Base-by-base conservation (phyloP, 2,329 filamentous ascomycete species). In the Aspergillus viridinutans region DNA sequence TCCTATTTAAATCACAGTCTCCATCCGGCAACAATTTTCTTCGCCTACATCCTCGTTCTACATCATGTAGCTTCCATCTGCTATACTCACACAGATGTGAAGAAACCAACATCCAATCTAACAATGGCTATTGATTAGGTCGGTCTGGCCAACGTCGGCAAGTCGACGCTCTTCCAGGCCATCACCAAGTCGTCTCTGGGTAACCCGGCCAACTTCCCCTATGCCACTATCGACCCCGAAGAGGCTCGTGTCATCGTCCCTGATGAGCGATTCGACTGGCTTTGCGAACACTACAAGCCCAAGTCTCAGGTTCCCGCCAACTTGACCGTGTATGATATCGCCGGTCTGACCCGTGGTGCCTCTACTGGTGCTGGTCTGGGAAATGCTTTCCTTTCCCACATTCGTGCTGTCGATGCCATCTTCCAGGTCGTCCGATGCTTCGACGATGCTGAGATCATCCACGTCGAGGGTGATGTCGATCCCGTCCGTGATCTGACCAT, bases 131-230 rank as follows among this genome's bases (percentile, higher is more conserved):
- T 59, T 47, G 10, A 23, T 54, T 76, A 96, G 92, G 92, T 99
- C 78, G 94, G 94, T 80, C 87, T 99, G 72, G 94, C 94, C 78
- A 99, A 99, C 78, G 95, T 99, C 69, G 94, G 94, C 78, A 99
- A 99, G 83, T 99, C 94, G 66, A 99, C 95, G 35, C 87, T 99
- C 70, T 99, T 99, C 86, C 95, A 99, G 83, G 92, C 94, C 74
- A 97, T 99, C 79, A 99, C 94, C 74, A 97, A 97, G 83, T 96
- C 89, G 78, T 86, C 87, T 65, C 88, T 99, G 71, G 94, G 95
- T 80, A 99, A 97, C 82, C 95, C 95, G 70, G 94, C 94, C 81
- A 99, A 99, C 81, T 99, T 97, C 76, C 94, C 94, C 55, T 99
- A 96, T 82, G 94, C 94, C 73, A 99, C 94, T 70, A 99, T 99